These are phyloP conservation scores for Skeletonema tropicum DNA, from an alignment of 108 stramenopile species.

Conservation along the genomic window DNA sequence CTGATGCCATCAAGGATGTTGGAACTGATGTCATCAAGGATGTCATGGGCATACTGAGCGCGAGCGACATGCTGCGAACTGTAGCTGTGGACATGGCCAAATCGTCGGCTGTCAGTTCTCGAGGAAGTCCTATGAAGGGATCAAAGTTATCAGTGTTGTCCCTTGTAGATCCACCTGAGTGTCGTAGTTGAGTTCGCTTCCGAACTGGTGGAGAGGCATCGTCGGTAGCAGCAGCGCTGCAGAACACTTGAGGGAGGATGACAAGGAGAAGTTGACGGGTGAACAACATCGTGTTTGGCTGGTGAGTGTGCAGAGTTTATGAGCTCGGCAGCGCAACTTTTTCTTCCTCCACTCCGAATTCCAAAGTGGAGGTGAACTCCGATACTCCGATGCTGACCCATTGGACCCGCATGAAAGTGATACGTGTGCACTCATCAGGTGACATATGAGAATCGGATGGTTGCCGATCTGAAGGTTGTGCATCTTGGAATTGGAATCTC, in stretches of 20 bases:
- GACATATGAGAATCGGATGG: too few species aligned
- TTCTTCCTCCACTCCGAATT: too few species aligned
- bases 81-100: neutral
- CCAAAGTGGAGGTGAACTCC: too few species aligned
- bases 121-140: neutral
- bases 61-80: neutral
- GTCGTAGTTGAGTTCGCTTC: neutral
- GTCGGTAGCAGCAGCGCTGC: neutral
- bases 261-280: neutral
- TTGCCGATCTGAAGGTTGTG: too few species aligned
- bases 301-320: neutral
- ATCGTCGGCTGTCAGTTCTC: neutral
- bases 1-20: neutral
- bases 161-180: neutral
- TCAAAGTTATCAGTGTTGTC: conserved; percentile 1
- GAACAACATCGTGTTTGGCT: neutral
- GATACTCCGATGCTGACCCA: too few species aligned
- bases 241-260: neutral
- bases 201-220: neutral
- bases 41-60: neutral
- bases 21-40: too few species aligned
- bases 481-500: too few species aligned
- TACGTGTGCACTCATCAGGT: too few species aligned
- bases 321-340: neutral
- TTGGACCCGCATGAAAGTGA: neutral